Percentiles rank a stretch among this genome's conserved stretches.
phyloP scores from a whole-genome alignment of 2,329 filamentous ascomycete species.

The Penicillium sclerotigenum region DNA sequence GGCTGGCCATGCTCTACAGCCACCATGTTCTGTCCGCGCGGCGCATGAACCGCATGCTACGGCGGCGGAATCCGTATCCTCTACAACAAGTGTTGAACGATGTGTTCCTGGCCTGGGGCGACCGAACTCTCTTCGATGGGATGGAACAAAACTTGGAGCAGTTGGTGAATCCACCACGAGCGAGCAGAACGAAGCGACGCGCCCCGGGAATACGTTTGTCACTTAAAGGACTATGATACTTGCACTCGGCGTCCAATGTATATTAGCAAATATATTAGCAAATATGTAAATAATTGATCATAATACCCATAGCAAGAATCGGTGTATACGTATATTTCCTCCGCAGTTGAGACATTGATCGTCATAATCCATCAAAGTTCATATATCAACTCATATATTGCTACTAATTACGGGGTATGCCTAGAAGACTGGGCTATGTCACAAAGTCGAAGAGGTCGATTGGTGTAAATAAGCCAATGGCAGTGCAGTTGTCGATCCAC shows the following conservation, averaged over 20 bases:
- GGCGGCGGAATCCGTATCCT: constrained; percentile 36
- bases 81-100: constrained; percentile 31
- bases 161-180: constrained; percentile 25
- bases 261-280: constrained; percentile 8
- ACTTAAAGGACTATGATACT: constrained; percentile 5
- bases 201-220: constrained; percentile 7
- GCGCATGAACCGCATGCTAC: constrained; percentile 36
- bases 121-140: constrained; percentile 28
- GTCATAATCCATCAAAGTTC: not conserved
- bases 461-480: constrained; percentile 8
- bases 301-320: constrained; percentile 1
- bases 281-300: constrained; percentile 8
- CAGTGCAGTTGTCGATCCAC: constrained; percentile 16
- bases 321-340: not conserved
- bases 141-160: constrained; percentile 20
- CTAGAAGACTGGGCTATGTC: not conserved
- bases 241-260: not conserved
- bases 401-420: not conserved
- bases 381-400: not conserved
- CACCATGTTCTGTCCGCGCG: constrained; percentile 29
- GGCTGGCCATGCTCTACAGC: constrained; percentile 39
- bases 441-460: not conserved
- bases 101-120: constrained; percentile 37
- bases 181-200: constrained; percentile 10
- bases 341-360: not conserved